These are phyloP conservation scores for Leccinum pachyderme DNA, from an alignment of 1,284 basidiomycete species.

Conservation along the genomic window DNA sequence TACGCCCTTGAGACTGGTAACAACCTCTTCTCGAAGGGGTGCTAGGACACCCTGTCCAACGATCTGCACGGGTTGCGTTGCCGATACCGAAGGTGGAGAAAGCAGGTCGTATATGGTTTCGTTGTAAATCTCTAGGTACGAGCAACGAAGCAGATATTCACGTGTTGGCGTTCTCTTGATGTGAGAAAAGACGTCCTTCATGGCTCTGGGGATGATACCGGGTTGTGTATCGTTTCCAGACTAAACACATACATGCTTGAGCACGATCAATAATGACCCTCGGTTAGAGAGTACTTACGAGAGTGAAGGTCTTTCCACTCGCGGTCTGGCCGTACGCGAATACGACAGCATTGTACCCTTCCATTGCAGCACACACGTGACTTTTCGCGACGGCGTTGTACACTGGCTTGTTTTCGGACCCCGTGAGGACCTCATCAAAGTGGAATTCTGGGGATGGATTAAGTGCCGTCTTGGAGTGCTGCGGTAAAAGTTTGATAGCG, in stretches of 20 bases:
- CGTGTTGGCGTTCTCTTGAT: constrained; percentile 72
- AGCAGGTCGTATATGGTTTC: constrained; percentile 88
- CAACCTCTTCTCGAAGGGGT: constrained; percentile 86
- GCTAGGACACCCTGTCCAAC: constrained; percentile 63
- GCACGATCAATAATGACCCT: background rate
- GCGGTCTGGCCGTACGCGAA: constrained; percentile 93
- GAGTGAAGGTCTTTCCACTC: constrained; percentile 91
- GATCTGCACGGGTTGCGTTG: constrained; percentile 68
- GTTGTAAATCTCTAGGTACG: constrained; percentile 97
- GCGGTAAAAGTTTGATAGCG: constrained; percentile 57
- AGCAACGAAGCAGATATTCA: constrained; percentile 92
- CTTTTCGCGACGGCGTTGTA: constrained; percentile 84
- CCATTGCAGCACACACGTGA: constrained; percentile 91
- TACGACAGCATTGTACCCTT: constrained; percentile 93
- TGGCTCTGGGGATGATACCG: constrained; percentile 91
- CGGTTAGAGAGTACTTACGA: constrained; percentile 42
- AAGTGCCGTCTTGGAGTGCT: constrained; percentile 48
- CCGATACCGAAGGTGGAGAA: constrained; percentile 63
- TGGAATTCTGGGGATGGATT: constrained; percentile 53
- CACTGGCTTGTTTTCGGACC: constrained; percentile 80
- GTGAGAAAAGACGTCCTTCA: constrained; percentile 80
- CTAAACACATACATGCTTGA: constrained; percentile 3
- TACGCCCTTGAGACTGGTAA: constrained; percentile 86
- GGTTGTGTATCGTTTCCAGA: constrained; percentile 78
- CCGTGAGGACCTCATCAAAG: constrained; percentile 79